Base-by-base conservation (phyloP, 768 basidiomycete genomes). In the Collybia mongolica region DNA sequence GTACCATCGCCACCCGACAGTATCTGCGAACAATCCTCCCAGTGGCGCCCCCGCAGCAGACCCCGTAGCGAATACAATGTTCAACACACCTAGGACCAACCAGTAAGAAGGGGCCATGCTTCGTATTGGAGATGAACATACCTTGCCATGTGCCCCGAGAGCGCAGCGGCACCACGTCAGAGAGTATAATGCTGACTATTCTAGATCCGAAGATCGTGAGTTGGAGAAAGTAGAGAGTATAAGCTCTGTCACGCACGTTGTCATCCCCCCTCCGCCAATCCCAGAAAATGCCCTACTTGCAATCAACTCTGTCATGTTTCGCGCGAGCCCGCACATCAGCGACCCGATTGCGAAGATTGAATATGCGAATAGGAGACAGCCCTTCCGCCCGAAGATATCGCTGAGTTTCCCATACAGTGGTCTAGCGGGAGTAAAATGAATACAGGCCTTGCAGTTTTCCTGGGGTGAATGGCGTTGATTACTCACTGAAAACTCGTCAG, bases 141-240 rank as follows among this genome's bases (percentile, higher is more conserved):
- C 82, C 85, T 77, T 86, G 84, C 78, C 83, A 84, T n/a, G 82
- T 85, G 19, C 86, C 86, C 44, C 84, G 71, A 19, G 73, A 73
- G 1, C 84, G 73, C 40, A 86, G 68, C 0, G 84, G 82, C 1
- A 85, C 78, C 15, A 86, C 68, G 54, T 86, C 86, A 3, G 82
- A 84, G 65, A 86, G 74, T 32, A 86, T 77, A 48, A 88, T 86
- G 47, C 79, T 81, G 14, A 78, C 79, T 23, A 86, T 67, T 1
- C 83, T 84, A 58, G 1, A 24, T 23, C 20, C 39, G 11, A 28
- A 22, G n/a, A 22, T 17, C 3, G 7, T 45, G 47, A 11, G 46
- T 26, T 36, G 9, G 14, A 14, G n/a, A 15, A 7, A 12, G 23
- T 18, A 4, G 45, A 11, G 42, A 37, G 32, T 15, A 0, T 19